phyloP scores from a whole-genome alignment of 1,139 yeast genomes.

The Diutina scorzettiae region DNA sequence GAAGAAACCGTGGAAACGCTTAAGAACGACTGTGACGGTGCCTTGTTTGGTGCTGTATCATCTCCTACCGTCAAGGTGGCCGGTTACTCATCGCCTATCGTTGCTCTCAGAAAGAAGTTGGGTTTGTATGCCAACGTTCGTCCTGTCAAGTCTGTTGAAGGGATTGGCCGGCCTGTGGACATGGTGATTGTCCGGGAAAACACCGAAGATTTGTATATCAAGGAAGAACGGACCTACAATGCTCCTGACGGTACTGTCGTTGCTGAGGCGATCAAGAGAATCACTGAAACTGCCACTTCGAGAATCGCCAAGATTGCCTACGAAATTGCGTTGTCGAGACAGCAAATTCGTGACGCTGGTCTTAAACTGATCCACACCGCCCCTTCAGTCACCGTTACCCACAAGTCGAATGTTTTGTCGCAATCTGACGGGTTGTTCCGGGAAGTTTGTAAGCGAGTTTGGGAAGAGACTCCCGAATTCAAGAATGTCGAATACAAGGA shows the following conservation, averaged over 20 bases:
- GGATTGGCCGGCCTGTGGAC: slow-evolving; percentile 79
- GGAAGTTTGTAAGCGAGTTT: slow-evolving; percentile 73
- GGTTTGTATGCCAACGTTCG: slow-evolving; percentile 95
- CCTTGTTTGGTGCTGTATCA: slow-evolving; percentile 92
- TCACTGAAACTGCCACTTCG: slow-evolving; percentile 75
- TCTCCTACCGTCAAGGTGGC: slow-evolving; percentile 90
- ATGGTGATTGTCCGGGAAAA: slow-evolving; percentile 97
- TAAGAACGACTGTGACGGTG: slow-evolving; percentile 84
- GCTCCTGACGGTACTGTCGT: slow-evolving; percentile 59
- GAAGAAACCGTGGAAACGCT: slow-evolving; percentile 79
- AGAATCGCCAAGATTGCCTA: slow-evolving; percentile 85
- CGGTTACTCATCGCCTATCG: slow-evolving; percentile 97
- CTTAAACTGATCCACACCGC: slow-evolving; percentile 23
- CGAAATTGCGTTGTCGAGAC: slow-evolving; percentile 88
- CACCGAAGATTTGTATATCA: slow-evolving; percentile 93
- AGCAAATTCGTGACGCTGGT: slow-evolving; percentile 59
- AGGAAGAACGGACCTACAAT: slow-evolving; percentile 71
- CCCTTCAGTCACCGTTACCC: slow-evolving; percentile 84
- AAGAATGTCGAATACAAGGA: slow-evolving; percentile 61
- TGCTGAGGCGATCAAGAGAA: slow-evolving; percentile 96
- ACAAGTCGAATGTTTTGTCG: slow-evolving; percentile 89
- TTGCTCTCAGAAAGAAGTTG: slow-evolving; percentile 88
- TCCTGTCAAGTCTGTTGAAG: slow-evolving; percentile 89
- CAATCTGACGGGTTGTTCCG: slow-evolving; percentile 93
- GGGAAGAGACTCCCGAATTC: slow-evolving; percentile 53